Evolutionary conservation across 257 asterid species (phyloP).

Genomic region (Fraxinus americana): DNA sequence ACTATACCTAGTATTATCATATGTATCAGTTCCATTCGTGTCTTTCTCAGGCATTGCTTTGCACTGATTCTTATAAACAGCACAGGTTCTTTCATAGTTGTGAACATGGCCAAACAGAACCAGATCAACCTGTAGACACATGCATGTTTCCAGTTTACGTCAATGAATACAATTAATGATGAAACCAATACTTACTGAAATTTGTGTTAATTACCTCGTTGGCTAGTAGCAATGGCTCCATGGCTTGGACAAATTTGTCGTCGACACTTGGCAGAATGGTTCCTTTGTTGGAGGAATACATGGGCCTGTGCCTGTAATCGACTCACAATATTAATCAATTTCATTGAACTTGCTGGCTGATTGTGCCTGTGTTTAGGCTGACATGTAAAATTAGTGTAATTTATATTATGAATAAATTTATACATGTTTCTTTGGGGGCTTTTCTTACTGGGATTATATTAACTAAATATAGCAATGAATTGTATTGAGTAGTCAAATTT

Average conservation of each 20-base stretch:
- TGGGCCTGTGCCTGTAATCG: conserved; percentile 75
- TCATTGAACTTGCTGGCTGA: not conserved
- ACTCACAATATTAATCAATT: not conserved
- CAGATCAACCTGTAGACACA: conserved; percentile 61
- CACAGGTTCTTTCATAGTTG: conserved; percentile 88
- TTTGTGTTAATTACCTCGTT: conserved; percentile 49
- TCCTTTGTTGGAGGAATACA: conserved; percentile 59
- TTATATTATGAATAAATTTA: no score
- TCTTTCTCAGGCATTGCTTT: conserved; percentile 62
- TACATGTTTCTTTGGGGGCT: not conserved
- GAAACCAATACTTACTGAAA: not conserved
- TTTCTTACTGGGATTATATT: not conserved
- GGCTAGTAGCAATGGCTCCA: conserved; percentile 68
- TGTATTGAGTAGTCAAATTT: no score
- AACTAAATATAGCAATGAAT: no score
- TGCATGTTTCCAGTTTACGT: not conserved
- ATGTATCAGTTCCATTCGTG: conserved; percentile 55
- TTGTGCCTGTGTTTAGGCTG: no score
- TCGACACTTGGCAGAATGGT: conserved; percentile 42
- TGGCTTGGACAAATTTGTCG: conserved; percentile 48
- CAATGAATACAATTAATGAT: not conserved
- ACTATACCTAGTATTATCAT: conserved; percentile 49
- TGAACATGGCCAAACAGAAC: conserved; percentile 87
- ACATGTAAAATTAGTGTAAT: not conserved
- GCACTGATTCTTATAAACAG: conserved; percentile 62